Conservation (phyloP, 331 rosid species). For the Acacia concinna region DNA sequence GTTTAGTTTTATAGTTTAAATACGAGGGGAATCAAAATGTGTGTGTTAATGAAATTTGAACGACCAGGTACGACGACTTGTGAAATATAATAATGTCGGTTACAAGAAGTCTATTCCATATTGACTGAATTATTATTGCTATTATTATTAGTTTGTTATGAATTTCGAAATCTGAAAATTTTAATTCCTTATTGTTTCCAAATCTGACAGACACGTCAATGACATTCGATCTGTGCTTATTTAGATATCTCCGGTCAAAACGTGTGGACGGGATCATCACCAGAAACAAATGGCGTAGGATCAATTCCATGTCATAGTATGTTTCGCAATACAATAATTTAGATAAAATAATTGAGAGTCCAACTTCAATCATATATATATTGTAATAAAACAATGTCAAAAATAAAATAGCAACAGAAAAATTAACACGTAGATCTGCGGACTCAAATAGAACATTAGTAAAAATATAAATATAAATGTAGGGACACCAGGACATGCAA, state of each 20-base stretch:
- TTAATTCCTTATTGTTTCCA: slow-evolving; percentile 5
- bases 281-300: slow-evolving; percentile 49
- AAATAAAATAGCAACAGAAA: background rate
- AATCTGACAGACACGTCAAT: slow-evolving; percentile 22
- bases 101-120: background rate
- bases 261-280: slow-evolving; percentile 39
- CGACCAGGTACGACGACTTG: background rate
- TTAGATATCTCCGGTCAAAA: slow-evolving; percentile 25
- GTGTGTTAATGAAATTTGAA: background rate
- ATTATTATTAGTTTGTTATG: too few relatives aligned
- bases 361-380: slow-evolving; percentile 39
- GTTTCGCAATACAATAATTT: slow-evolving; percentile 31
- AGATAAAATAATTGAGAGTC: slow-evolving; percentile 50
- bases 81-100: background rate
- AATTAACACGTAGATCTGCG: background rate
- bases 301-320: slow-evolving; percentile 40
- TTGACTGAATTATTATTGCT: background rate
- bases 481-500: background rate
- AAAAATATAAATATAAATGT: too few relatives aligned
- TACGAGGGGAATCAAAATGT: background rate
- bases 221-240: background rate
- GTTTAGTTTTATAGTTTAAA: background rate
- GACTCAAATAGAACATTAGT: background rate
- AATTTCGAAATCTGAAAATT: background rate
- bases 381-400: background rate